Evolutionary conservation across 345 rosid species (phyloP).

Genomic region (Physaria fendleri): DNA sequence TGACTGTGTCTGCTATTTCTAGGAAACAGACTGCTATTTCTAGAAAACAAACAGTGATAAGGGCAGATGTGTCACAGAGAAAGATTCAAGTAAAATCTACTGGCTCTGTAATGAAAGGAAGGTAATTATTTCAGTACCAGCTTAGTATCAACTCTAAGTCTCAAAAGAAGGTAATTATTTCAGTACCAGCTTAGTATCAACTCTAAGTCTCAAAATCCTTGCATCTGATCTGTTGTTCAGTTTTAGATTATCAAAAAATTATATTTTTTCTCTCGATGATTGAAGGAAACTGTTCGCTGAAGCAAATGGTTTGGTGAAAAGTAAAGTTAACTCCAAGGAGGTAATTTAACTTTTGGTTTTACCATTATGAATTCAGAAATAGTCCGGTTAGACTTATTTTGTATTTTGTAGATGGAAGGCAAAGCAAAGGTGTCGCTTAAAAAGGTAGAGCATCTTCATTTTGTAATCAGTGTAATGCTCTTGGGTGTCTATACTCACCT

Average conservation of each 20-base stretch:
- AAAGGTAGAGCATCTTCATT: slow-evolving; percentile 9
- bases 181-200: not conserved
- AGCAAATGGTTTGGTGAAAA: slow-evolving; percentile 29
- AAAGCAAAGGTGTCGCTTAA: slow-evolving; percentile 4
- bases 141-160: not conserved
- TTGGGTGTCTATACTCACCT: not conserved
- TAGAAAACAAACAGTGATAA: slow-evolving; percentile 33
- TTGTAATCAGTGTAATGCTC: not conserved
- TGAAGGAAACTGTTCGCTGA: slow-evolving; percentile 59
- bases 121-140: slow-evolving; percentile 11
- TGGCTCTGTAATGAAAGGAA: slow-evolving; percentile 33
- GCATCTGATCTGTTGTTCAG: slow-evolving; percentile 1
- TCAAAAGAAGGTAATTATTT: slow-evolving; percentile 27
- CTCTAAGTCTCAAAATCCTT: not conserved
- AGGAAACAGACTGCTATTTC: slow-evolving; percentile 35
- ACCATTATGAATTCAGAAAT: not conserved
- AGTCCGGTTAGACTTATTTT: slow-evolving; percentile 6
- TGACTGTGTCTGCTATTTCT: slow-evolving; percentile 26
- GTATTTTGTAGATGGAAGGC: slow-evolving; percentile 17
- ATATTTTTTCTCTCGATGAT: slow-evolving; percentile 2
- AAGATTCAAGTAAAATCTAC: slow-evolving; percentile 33
- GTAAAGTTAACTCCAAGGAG: slow-evolving; percentile 37
- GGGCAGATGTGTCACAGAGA: slow-evolving; percentile 27
- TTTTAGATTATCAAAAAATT: not conserved
- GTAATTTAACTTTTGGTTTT: slow-evolving; percentile 29